These are phyloP conservation scores for Naumovozyma baii DNA, from an alignment of 805 yeast genomes.

Conservation along the genomic window DNA sequence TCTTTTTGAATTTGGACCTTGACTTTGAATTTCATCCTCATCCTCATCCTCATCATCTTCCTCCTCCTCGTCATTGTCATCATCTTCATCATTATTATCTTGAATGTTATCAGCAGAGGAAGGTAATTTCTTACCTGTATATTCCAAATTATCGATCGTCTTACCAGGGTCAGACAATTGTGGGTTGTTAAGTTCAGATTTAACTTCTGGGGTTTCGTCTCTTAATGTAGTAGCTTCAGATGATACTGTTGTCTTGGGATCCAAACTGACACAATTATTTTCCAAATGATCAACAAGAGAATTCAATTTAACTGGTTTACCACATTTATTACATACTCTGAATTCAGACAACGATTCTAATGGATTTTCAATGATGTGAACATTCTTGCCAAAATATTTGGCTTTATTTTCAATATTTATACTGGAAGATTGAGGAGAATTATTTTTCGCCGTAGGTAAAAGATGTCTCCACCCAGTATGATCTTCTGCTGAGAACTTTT, in stretches of 20 bases:
- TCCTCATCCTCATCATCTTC: slow-evolving; percentile 5
- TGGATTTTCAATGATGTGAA: slow-evolving; percentile 15
- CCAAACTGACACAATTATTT: slow-evolving; percentile 10
- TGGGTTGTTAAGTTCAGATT: background rate
- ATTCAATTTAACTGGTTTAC: slow-evolving; percentile 23
- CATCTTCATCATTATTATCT: slow-evolving; percentile 6
- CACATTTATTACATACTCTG: slow-evolving; percentile 28
- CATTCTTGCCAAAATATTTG: slow-evolving; percentile 18
- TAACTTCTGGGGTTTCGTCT: background rate
- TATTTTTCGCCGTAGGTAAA: slow-evolving; percentile 12
- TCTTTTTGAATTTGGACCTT: slow-evolving; percentile 11
- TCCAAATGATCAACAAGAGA: slow-evolving; percentile 25
- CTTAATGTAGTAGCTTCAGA: background rate
- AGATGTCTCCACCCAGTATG: slow-evolving; percentile 17
- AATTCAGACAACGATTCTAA: slow-evolving; percentile 15
- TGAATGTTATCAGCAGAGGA: background rate
- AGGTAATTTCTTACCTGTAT: background rate
- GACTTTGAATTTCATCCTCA: slow-evolving; percentile 5
- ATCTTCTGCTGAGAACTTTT: background rate
- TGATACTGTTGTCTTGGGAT: background rate
- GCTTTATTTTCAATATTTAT: slow-evolving; percentile 9
- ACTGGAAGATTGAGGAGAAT: slow-evolving; percentile 10
- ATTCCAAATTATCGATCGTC: background rate
- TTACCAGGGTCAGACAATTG: background rate
- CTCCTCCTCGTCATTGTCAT: slow-evolving; percentile 6